Percentiles rank a stretch among this genome's conserved stretches.
phyloP scores from a whole-genome alignment of 345 rosid species.

The Limnanthes douglasii region DNA sequence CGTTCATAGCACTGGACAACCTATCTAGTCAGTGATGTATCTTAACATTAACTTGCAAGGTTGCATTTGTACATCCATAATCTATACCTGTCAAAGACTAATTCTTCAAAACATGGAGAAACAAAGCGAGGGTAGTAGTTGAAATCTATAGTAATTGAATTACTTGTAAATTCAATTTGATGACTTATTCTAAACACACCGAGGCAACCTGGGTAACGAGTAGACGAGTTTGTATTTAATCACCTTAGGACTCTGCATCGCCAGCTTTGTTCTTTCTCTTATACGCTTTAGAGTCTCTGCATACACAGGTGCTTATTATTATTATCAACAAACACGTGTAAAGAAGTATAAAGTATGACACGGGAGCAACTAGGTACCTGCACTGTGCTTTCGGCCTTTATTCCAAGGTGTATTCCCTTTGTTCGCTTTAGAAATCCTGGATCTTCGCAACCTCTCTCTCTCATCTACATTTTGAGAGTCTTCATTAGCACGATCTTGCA shows the following conservation, averaged over 20 bases:
- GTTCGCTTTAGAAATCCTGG: constrained; percentile 87
- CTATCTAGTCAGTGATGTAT: no score
- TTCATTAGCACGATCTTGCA: constrained; percentile 11
- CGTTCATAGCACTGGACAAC: no score
- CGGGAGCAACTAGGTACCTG: constrained; percentile 27
- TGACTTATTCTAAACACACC: no score
- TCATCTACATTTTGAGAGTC: constrained; percentile 33
- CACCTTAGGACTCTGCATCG: constrained; percentile 99
- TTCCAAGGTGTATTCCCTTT: constrained; percentile 93
- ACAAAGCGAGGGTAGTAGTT: no score
- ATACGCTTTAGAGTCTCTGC: constrained; percentile 79
- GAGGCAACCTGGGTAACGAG: no score
- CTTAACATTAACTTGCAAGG: no score
- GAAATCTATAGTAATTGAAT: no score
- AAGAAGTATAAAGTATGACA: not conserved
- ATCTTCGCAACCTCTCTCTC: constrained; percentile 59
- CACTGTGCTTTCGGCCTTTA: constrained; percentile 94
- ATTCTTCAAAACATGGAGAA: no score
- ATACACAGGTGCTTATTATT: constrained; percentile 6
- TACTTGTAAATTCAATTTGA: no score
- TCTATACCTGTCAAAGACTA: no score
- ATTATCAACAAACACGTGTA: not conserved
- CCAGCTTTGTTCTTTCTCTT: constrained; percentile 74
- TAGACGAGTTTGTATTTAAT: no score
- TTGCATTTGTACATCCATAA: no score